These are phyloP conservation scores for Kalaharituber pfeilii DNA, from an alignment of 2,329 filamentous ascomycete genomes.

Conservation along the genomic window DNA sequence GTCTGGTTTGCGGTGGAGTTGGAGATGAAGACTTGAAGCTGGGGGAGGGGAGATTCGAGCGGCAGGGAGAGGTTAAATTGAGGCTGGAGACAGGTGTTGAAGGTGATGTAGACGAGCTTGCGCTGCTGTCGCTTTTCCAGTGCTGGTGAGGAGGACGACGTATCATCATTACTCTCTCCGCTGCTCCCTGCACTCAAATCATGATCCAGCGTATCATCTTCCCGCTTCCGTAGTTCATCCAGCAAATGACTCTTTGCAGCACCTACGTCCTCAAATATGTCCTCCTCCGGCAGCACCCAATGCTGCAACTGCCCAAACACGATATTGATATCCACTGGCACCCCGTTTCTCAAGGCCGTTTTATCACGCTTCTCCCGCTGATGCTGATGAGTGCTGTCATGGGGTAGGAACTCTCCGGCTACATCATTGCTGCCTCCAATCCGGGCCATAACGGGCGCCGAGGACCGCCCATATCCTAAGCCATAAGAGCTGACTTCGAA, in stretches of 20 bases:
- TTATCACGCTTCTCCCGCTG: background rate
- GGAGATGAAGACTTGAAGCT: slow-evolving; percentile 65
- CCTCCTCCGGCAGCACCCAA: slow-evolving; percentile 9
- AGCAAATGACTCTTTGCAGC: background rate
- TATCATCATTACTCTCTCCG: slow-evolving; percentile 24
- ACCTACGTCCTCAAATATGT: slow-evolving; percentile 2
- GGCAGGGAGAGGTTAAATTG: slow-evolving; percentile 28
- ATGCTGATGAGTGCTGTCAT: background rate
- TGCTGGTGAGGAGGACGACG: background rate
- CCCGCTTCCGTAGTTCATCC: slow-evolving; percentile 7
- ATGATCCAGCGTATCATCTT: background rate
- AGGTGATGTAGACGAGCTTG: slow-evolving; percentile 52
- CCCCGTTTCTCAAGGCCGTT: slow-evolving; percentile 9
- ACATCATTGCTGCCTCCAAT: background rate
- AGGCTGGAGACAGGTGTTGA: slow-evolving; percentile 74
- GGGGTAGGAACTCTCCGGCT: background rate
- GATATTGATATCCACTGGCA: slow-evolving; percentile 11
- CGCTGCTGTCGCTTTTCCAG: background rate
- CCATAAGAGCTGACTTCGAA: background rate
- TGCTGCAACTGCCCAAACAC: slow-evolving; percentile 13
- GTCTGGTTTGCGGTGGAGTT: slow-evolving; percentile 43
- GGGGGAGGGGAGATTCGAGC: slow-evolving; percentile 37
- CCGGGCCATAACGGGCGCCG: background rate
- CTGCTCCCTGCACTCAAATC: slow-evolving; percentile 9
- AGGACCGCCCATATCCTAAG: background rate